A percentile compares a stretch with the other conserved stretches of the same genome.
Conservation (phyloP, 2,329 filamentous ascomycete genomes). For the Biscogniauxia mediterranea region DNA sequence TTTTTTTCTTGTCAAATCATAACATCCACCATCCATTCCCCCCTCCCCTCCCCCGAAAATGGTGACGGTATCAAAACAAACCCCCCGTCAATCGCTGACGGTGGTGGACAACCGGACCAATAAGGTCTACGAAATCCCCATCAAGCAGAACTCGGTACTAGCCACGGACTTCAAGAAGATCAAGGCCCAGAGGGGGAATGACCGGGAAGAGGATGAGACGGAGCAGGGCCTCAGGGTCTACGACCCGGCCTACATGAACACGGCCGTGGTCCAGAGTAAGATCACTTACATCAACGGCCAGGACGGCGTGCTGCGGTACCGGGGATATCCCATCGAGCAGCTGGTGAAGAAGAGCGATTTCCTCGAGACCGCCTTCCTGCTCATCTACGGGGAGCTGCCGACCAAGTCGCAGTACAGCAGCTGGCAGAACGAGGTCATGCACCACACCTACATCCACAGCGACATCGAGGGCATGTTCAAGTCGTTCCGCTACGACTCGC, state of each 20-base stretch:
- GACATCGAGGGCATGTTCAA: conserved; percentile 51
- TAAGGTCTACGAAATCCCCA: conserved; percentile 47
- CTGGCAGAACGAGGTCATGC: conserved; percentile 50
- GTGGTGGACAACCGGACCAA: conserved; percentile 50
- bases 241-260: conserved; percentile 54
- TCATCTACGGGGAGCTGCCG: conserved; percentile 52
- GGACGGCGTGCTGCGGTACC: conserved; percentile 50
- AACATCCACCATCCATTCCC: background rate
- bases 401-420: conserved; percentile 38
- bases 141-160: conserved; percentile 47
- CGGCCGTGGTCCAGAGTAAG: conserved; percentile 46
- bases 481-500: conserved; percentile 50
- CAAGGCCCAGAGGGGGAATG: conserved; percentile 35
- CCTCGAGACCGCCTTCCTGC: conserved; percentile 48
- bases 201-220: conserved; percentile 45
- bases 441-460: conserved; percentile 49
- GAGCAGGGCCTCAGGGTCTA: conserved; percentile 48
- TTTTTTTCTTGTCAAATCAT: background rate
- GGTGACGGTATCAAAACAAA: conserved; percentile 28
- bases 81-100: conserved; percentile 36
- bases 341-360: conserved; percentile 49
- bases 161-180: conserved; percentile 54
- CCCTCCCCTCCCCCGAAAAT: conserved; percentile 20
- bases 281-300: conserved; percentile 54
- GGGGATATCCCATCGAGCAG: conserved; percentile 52